Conservation (phyloP, 805 yeast species). For the Nakazawaea ambrosiae region DNA sequence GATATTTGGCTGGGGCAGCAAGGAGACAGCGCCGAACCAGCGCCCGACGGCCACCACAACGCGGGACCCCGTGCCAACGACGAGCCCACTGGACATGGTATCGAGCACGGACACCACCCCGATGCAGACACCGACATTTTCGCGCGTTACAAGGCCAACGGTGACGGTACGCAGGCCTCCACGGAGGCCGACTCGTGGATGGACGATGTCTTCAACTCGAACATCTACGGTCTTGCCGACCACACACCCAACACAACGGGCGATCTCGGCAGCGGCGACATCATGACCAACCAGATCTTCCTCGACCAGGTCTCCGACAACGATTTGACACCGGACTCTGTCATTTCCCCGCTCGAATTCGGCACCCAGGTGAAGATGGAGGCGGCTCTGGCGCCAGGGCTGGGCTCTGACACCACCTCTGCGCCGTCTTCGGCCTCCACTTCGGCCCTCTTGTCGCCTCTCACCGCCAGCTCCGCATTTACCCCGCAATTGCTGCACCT, state of each 20-base stretch:
- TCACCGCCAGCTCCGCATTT: background rate
- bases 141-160: background rate
- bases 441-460: background rate
- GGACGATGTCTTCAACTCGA: constrained; percentile 7
- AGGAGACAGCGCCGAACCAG: too few relatives aligned
- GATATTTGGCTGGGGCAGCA: background rate
- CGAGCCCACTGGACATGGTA: too few relatives aligned
- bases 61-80: too few relatives aligned
- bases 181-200: constrained; percentile 9
- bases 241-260: background rate
- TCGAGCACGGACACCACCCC: too few relatives aligned
- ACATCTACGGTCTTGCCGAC: constrained; percentile 6
- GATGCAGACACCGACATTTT: background rate
- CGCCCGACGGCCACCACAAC: too few relatives aligned
- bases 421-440: background rate
- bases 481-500: constrained; percentile 1
- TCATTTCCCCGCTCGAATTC: constrained; percentile 10
- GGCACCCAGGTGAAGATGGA: background rate
- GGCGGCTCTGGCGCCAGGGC: background rate
- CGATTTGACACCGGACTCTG: constrained; percentile 9
- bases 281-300: constrained; percentile 4
- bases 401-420: background rate
- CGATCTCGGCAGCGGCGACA: background rate
- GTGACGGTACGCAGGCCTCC: background rate
- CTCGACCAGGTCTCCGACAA: constrained; percentile 4